A percentile compares a stretch with the other conserved stretches of the same genome.
Conservation (phyloP, 2,329 filamentous ascomycete species). For the Blastomyces parvus region DNA sequence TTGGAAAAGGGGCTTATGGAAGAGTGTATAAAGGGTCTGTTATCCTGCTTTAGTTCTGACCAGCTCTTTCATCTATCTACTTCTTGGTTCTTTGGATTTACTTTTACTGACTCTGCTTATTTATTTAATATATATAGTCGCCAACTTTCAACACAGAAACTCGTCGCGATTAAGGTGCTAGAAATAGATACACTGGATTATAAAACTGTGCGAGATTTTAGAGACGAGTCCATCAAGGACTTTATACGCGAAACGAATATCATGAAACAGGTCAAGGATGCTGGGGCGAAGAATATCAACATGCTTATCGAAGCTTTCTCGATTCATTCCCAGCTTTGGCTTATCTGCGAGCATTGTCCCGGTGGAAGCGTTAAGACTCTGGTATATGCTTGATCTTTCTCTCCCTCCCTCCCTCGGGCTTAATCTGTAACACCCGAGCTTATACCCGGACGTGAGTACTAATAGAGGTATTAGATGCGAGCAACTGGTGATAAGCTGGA, state of each 20-base stretch:
- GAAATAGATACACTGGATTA: conserved; percentile 44
- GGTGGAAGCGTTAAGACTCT: conserved; percentile 57
- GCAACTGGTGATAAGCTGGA: conserved; percentile 43
- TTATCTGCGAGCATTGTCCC: conserved; percentile 57
- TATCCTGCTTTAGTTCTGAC: neutral
- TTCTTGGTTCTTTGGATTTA: neutral
- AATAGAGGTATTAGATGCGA: conserved; percentile 32
- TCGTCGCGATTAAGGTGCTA: conserved; percentile 45
- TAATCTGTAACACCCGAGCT: neutral
- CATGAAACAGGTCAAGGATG: conserved; percentile 53
- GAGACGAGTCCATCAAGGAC: conserved; percentile 43
- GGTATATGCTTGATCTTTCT: conserved; percentile 34
- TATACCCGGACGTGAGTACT: neutral
- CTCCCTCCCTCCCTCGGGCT: too few relatives aligned
- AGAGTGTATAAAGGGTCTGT: conserved; percentile 42
- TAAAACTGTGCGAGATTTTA: conserved; percentile 36
- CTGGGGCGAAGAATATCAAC: conserved; percentile 54
- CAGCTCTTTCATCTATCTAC: neutral
- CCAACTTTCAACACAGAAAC: conserved; percentile 29
- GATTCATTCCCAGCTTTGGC: conserved; percentile 56
- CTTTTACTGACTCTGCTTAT: conserved; percentile 8
- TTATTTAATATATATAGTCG: conserved; percentile 18
- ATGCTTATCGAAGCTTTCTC: conserved; percentile 55
- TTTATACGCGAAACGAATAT: conserved; percentile 56
- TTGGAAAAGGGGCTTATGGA: conserved; percentile 44